A percentile compares a stretch with the other conserved stretches of the same genome.
Conservation (phyloP, 352 stramenopile genomes). For the Blastocystis sp. region DNA sequence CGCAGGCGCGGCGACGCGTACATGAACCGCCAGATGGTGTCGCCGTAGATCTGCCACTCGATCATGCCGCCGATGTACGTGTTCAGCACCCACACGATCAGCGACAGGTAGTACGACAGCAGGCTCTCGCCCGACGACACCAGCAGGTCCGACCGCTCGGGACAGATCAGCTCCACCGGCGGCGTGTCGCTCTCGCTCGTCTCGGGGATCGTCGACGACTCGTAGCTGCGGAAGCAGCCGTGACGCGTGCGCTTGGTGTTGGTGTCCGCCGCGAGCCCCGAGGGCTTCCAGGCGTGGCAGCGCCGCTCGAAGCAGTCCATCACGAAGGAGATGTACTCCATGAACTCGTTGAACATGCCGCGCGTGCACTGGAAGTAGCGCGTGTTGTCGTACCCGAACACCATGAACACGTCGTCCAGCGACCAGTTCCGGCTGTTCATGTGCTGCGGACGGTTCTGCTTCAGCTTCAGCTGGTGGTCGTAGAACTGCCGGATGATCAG, state of each 20-base stretch:
- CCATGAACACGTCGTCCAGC: slow-evolving; percentile 73
- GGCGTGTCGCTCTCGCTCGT: neutral
- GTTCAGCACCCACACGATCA: slow-evolving; percentile 63
- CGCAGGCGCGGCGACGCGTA: slow-evolving; percentile 69
- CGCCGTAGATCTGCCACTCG: slow-evolving; percentile 69
- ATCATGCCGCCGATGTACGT: slow-evolving; percentile 68
- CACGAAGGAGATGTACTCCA: slow-evolving; percentile 45
- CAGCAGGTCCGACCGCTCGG: slow-evolving; percentile 48
- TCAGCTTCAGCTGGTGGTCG: slow-evolving; percentile 72
- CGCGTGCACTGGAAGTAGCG: slow-evolving; percentile 72
- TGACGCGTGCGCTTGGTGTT: slow-evolving; percentile 41
- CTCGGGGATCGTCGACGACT: neutral
- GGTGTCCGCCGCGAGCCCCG: slow-evolving; percentile 5
- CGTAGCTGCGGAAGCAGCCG: slow-evolving; percentile 41
- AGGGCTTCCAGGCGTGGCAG: slow-evolving; percentile 52
- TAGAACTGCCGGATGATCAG: slow-evolving; percentile 72
- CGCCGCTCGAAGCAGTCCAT: slow-evolving; percentile 51
- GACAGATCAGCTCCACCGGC: slow-evolving; percentile 16
- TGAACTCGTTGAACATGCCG: slow-evolving; percentile 73
- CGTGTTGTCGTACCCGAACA: slow-evolving; percentile 65
- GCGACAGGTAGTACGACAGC: slow-evolving; percentile 68
- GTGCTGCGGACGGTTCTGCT: slow-evolving; percentile 57
- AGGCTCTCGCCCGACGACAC: slow-evolving; percentile 65
- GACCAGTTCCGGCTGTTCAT: slow-evolving; percentile 69
- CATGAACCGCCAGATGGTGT: slow-evolving; percentile 68